A percentile compares a stretch with the other conserved stretches of the same genome.
Evolutionary conservation across 1,284 basidiomycete genomes (phyloP).

Genomic region (Cryptococcus sp.): DNA sequence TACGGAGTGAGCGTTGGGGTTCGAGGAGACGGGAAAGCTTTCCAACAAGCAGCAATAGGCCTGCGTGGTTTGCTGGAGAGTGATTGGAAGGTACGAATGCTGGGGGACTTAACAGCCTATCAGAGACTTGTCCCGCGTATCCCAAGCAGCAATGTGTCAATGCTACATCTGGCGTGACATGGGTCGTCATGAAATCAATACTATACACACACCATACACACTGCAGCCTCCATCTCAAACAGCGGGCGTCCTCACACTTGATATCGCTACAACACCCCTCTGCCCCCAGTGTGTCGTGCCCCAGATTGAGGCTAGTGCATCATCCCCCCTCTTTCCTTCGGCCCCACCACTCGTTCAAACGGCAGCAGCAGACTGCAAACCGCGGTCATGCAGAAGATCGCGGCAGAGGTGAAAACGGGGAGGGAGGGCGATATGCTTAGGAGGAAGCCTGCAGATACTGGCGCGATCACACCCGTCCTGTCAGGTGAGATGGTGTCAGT

Average conservation of each 20-base stretch:
- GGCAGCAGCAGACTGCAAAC: conserved; percentile 63
- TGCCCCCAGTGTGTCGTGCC: neutral
- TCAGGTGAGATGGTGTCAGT: neutral
- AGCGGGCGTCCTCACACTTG: neutral
- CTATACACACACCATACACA: neutral
- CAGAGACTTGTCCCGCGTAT: neutral
- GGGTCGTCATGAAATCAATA: neutral
- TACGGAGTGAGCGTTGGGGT: no score
- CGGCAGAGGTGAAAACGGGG: conserved; percentile 74
- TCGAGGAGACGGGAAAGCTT: neutral
- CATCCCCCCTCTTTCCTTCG: conserved; percentile 10
- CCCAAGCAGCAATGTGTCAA: neutral
- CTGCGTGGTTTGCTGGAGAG: no score
- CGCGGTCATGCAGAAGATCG: conserved; percentile 66
- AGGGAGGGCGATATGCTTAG: conserved; percentile 67
- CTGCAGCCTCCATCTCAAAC: neutral
- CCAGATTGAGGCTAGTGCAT: conserved; percentile 13
- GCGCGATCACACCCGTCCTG: conserved; percentile 87
- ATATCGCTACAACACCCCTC: neutral
- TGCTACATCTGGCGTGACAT: neutral
- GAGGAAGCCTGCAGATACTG: conserved; percentile 76
- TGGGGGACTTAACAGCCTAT: no score
- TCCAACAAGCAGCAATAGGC: neutral
- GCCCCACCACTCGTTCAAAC: conserved; percentile 38
- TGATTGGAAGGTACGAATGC: no score